Evolutionary conservation across 2,329 filamentous ascomycete species (phyloP).

Genomic region (Macroventuria anomochaeta): DNA sequence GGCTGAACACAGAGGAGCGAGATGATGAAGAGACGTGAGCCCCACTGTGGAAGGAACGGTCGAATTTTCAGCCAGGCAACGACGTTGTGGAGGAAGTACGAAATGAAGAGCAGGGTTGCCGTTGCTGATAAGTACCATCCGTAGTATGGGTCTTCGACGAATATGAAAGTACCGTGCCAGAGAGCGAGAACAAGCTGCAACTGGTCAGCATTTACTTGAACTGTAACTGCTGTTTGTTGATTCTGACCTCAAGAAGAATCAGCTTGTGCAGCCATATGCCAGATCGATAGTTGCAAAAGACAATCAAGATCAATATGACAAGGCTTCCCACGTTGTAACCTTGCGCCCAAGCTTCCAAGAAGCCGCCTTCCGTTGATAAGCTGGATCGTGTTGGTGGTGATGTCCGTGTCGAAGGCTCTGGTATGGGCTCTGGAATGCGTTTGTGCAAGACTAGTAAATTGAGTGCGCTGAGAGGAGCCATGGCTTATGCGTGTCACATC

Average conservation of each 20-base stretch:
- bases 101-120: constrained; percentile 45
- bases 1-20: constrained; percentile 42
- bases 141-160: constrained; percentile 39
- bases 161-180: constrained; percentile 48
- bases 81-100: constrained; percentile 46
- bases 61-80: constrained; percentile 47
- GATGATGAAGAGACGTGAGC: constrained; percentile 43
- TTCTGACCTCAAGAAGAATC: constrained; percentile 43
- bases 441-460: constrained; percentile 21
- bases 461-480: constrained; percentile 32
- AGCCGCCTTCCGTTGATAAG: constrained; percentile 36
- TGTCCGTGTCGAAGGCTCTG: constrained; percentile 31
- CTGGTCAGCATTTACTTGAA: constrained; percentile 13
- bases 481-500: constrained; percentile 17
- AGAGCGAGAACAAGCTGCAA: constrained; percentile 44
- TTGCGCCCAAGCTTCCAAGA: constrained; percentile 46
- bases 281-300: constrained; percentile 46
- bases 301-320: constrained; percentile 44
- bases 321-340: constrained; percentile 47
- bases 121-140: constrained; percentile 46
- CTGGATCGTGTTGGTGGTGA: constrained; percentile 37
- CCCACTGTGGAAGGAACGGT: constrained; percentile 44
- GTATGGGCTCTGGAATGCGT: constrained; percentile 26
- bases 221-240: neutral
- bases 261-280: constrained; percentile 45